Evolutionary conservation across 2,329 filamentous ascomycete genomes (phyloP), one percentile per base, ranked within the genome.

Genomic region (Phialophora macrospora): DNA sequence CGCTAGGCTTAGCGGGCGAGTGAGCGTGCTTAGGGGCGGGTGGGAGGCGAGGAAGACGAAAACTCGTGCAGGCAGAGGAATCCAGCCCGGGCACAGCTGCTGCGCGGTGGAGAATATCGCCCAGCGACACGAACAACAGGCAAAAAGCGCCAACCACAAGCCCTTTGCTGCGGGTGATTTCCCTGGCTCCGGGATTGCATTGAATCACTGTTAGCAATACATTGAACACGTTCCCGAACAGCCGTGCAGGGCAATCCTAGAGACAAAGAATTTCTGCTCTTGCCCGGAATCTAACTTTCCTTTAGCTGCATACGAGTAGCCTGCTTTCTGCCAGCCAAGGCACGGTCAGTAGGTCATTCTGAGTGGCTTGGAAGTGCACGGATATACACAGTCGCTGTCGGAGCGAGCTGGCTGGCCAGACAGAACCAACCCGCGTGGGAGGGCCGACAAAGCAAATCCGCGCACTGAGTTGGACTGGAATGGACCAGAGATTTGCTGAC

Each of bases 11-110:
- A 49, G 26, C 55, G 38, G 24, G 38, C 12, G 56, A 26, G 56
- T 59, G 56, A 26, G 22, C 44, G 22, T 59, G 46, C 46, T 52
- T 52, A 60, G 58, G 58, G 30, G 46, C 48, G 46, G 58, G 58
- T 60, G 58, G 58, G 58, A 62, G 60, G 60, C 60, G 51, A 62
- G 34, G 52, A 62, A 26, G 49, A 62, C 60, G 60, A 62, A 46
- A 62, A 62, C 49, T 24, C 9, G 24, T 55, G 52, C 52, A 55
- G 12, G 28, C n/a, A 12, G 30, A 22, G 30, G 30, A n/a, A 22
- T 20, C 55, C 55, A 57, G 55, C 20, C 30, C 28, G n/a, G 55
- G 34, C 30, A 24, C n/a, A 2, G 30, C 30, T 41, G 32, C 55
- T 46, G 34, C 3, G 32, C 55, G 4, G 32, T 57, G 55, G 55